These are phyloP conservation scores for Pseudoturritis turrita DNA, from an alignment of 345 rosid genomes.

Conservation along the genomic window DNA sequence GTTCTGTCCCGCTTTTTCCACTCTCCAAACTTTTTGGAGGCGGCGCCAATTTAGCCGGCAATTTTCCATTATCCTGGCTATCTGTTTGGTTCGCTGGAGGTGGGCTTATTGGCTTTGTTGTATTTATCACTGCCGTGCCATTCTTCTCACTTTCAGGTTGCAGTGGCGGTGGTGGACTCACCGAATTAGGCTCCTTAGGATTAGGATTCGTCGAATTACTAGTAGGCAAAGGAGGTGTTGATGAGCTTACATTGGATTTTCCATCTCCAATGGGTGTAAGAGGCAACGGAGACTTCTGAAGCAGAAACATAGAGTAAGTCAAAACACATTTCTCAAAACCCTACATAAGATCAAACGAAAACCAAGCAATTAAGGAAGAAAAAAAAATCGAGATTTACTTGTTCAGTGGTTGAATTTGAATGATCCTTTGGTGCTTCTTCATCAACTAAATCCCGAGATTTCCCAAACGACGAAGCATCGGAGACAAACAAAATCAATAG, in stretches of 20 bases:
- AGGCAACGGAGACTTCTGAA: slow-evolving; percentile 44
- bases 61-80: slow-evolving; percentile 6
- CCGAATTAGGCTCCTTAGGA: slow-evolving; percentile 20
- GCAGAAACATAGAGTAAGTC: slow-evolving; percentile 11
- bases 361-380: background rate
- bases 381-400: slow-evolving; percentile 30
- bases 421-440: slow-evolving; percentile 23
- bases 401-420: slow-evolving; percentile 24
- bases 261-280: slow-evolving; percentile 5
- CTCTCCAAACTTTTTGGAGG: slow-evolving; percentile 15
- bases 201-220: slow-evolving; percentile 25
- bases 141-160: slow-evolving; percentile 17
- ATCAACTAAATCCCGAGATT: slow-evolving; percentile 33
- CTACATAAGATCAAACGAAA: background rate
- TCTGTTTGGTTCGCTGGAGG: slow-evolving; percentile 28
- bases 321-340: slow-evolving; percentile 7
- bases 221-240: slow-evolving; percentile 5
- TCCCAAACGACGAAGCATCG: slow-evolving; percentile 28
- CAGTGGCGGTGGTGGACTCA: slow-evolving; percentile 24
- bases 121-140: slow-evolving; percentile 5
- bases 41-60: slow-evolving; percentile 4
- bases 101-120: slow-evolving; percentile 22
- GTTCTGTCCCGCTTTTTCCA: slow-evolving; percentile 16
- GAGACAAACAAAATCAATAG: slow-evolving; percentile 45
- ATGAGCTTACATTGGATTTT: slow-evolving; percentile 23